phyloP scores from a whole-genome alignment of 1,139 yeast genomes.

The Blastobotrys buckinghamii region DNA sequence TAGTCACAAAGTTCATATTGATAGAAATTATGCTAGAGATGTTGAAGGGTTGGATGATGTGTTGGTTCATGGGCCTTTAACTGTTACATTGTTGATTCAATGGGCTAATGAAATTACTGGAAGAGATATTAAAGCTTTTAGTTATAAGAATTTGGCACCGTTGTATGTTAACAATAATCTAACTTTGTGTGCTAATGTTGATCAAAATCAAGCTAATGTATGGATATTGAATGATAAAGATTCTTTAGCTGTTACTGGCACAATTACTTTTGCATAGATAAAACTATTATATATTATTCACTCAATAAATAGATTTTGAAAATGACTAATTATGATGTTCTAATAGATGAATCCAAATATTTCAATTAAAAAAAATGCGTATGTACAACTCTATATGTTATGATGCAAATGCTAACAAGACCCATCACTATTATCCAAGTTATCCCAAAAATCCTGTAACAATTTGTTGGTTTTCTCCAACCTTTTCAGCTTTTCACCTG shows the following conservation, averaged over 20 bases:
- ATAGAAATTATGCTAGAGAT: slow-evolving; percentile 44
- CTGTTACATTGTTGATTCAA: slow-evolving; percentile 52
- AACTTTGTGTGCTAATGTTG: slow-evolving; percentile 19
- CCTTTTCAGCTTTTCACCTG: background rate
- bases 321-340: too few relatives aligned
- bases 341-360: too few relatives aligned
- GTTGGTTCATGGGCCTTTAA: slow-evolving; percentile 78
- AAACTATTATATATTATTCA: too few relatives aligned
- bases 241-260: slow-evolving; percentile 22
- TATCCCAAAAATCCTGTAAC: background rate
- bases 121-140: slow-evolving; percentile 32
- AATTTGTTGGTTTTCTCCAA: background rate
- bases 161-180: slow-evolving; percentile 36
- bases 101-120: slow-evolving; percentile 36
- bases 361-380: too few relatives aligned
- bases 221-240: slow-evolving; percentile 33
- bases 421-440: too few relatives aligned
- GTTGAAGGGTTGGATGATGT: slow-evolving; percentile 56
- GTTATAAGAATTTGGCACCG: slow-evolving; percentile 49
- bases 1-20: slow-evolving; percentile 77
- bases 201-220: slow-evolving; percentile 21
- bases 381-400: too few relatives aligned
- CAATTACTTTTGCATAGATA: too few relatives aligned
- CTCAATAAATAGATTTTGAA: too few relatives aligned
- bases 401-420: too few relatives aligned